Percentiles rank a stretch among this genome's conserved stretches.
Evolutionary conservation across 768 basidiomycete species (phyloP).

Genomic region (Mycena galericulata): DNA sequence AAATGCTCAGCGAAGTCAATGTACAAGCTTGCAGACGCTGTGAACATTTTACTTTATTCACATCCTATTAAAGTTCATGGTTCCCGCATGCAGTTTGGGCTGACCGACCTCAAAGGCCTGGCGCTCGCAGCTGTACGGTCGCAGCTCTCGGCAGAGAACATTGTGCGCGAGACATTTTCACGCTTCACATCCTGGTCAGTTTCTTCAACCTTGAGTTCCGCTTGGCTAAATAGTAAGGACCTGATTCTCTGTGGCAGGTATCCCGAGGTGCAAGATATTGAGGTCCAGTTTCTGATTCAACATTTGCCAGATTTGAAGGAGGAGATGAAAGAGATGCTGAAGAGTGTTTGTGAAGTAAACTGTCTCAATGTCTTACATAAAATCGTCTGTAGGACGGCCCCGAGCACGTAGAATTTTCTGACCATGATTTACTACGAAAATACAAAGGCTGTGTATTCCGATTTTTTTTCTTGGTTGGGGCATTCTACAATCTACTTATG

Average conservation of each 20-base stretch:
- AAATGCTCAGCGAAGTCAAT: slow-evolving; percentile 29
- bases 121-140: slow-evolving; percentile 6
- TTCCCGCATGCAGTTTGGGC: neutral
- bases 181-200: slow-evolving; percentile 28
- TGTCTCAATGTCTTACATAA: slow-evolving; percentile 12
- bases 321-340: neutral
- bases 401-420: too few relatives aligned
- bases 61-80: neutral
- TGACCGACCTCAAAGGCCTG: slow-evolving; percentile 17
- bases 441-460: too few relatives aligned
- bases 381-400: slow-evolving; percentile 5
- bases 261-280: slow-evolving; percentile 15
- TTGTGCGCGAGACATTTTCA: slow-evolving; percentile 24
- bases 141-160: slow-evolving; percentile 6
- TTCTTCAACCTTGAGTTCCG: neutral
- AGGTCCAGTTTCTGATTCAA: slow-evolving; percentile 5
- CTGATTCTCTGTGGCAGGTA: neutral
- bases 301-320: neutral
- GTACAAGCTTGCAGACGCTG: slow-evolving; percentile 26
- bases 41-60: neutral
- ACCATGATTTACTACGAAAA: too few relatives aligned
- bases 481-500: too few relatives aligned
- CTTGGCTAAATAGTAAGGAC: too few relatives aligned
- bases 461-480: too few relatives aligned
- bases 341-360: neutral